Evolutionary conservation across 2,329 filamentous ascomycete species (phyloP), one percentile per base, ranked within the genome.

Genomic region (Waltergamsia citrina): DNA sequence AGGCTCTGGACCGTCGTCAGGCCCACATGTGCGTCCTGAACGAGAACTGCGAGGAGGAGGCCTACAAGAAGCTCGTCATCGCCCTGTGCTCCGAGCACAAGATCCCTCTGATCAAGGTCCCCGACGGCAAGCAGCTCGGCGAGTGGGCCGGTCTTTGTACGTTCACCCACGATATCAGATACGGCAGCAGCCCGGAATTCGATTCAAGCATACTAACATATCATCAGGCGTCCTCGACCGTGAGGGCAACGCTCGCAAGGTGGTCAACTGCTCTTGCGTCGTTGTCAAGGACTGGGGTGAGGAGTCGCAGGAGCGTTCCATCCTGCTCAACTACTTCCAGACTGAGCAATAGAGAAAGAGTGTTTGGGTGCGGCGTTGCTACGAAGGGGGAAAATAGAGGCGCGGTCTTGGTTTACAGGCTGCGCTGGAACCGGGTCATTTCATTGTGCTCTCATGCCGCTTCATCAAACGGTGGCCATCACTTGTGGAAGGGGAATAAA

Each of bases 221-320:
- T 36, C 32, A 34, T 38, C 36, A 95, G 90, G 90, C 73, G 88
- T 95, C 54, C 81, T 98, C 57, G 92, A 98, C 75, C 90, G 92
- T 62, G 92, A 98, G 73, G 92, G 92, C 57, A 98, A 98, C 71
- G 87, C 92, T 59, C 85, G 92, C 71, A 98, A 98, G 83, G 90
- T 98, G 53, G 92, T 98, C 74, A 98, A 98, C 85, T 98, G 92
- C 87, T 96, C 90, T 61, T 96, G 92, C 78, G 92, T 98, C 58
- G 92, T 98, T 45, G 92, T 98, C 60, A 90, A 92, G 76, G 88
- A 98, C 70, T 98, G 92, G 92, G 92, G 92, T 78, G 92, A 96
- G 80, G 92, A 98, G 77, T 93, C 85, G 51, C 88, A 94, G 74
- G 92, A 98, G 81, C 88, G 92, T 63, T 86, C 81, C 60, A 87